These are phyloP conservation scores for Trichosporon faecale DNA, from an alignment of 1,284 basidiomycete genomes.

Conservation along the genomic window DNA sequence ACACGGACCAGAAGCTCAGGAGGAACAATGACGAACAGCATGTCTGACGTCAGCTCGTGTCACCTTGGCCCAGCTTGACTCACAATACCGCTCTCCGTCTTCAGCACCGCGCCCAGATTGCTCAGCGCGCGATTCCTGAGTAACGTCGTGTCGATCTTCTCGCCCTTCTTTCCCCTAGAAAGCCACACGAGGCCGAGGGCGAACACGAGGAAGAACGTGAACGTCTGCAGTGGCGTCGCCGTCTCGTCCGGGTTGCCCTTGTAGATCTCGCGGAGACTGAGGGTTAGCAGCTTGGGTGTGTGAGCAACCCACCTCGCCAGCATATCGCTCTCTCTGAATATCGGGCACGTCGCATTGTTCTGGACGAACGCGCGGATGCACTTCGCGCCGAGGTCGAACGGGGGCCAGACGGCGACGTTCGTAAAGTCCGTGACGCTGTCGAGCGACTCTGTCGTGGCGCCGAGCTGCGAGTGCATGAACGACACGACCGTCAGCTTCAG, in stretches of 20 bases:
- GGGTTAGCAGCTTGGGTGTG: not conserved
- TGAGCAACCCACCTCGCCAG: slow-evolving; percentile 9
- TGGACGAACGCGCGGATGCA: slow-evolving; percentile 13
- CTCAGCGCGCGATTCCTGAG: slow-evolving; percentile 12
- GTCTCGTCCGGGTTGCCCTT: slow-evolving; percentile 7
- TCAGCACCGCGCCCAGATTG: slow-evolving; percentile 8
- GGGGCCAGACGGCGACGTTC: slow-evolving; percentile 16
- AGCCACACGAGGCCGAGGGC: slow-evolving; percentile 9
- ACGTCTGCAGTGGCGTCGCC: slow-evolving; percentile 17
- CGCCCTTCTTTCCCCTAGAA: not conserved
- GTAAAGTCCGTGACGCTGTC: not conserved
- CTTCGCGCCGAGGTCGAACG: slow-evolving; percentile 10
- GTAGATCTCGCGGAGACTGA: slow-evolving; percentile 17
- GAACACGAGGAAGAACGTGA: slow-evolving; percentile 15
- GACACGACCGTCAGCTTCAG: slow-evolving; percentile 8
- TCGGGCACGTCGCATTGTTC: slow-evolving; percentile 13
- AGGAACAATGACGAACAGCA: slow-evolving; percentile 13
- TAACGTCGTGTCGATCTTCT: slow-evolving; percentile 17
- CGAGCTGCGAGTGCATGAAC: slow-evolving; percentile 13
- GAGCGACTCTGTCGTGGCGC: not conserved
- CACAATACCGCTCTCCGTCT: slow-evolving; percentile 15
- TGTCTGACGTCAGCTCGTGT: slow-evolving; percentile 1
- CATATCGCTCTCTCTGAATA: slow-evolving; percentile 6
- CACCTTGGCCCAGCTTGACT: not conserved
- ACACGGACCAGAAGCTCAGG: slow-evolving; percentile 12